A percentile compares a stretch with the other conserved stretches of the same genome.
phyloP scores from a whole-genome alignment of 768 basidiomycete species.

The Phylloporus rhodoxanthus region DNA sequence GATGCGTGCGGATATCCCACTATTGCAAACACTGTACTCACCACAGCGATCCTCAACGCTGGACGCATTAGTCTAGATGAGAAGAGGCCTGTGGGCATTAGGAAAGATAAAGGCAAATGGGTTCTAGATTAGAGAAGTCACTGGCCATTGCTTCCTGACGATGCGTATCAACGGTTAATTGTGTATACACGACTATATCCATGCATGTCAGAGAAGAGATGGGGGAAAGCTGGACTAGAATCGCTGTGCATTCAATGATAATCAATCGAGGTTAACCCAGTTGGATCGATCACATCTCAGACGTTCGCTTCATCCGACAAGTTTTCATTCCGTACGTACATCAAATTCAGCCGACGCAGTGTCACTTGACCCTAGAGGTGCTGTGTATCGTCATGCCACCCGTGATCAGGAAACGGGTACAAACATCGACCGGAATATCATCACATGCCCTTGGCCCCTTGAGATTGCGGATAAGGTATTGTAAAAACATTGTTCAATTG shows the following conservation, averaged over 20 bases:
- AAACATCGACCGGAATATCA: slow-evolving; percentile 5
- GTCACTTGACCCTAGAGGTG: neutral
- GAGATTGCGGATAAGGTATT: slow-evolving; percentile 28
- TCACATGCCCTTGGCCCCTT: slow-evolving; percentile 24
- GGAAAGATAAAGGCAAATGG: slow-evolving; percentile 60
- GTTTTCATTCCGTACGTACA: neutral
- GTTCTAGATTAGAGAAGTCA: slow-evolving; percentile 48
- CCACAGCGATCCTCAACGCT: slow-evolving; percentile 85
- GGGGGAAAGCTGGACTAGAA: neutral
- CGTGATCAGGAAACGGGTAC: slow-evolving; percentile 8
- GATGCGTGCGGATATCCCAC: slow-evolving; percentile 81
- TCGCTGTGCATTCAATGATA: too few species aligned
- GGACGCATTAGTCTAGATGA: slow-evolving; percentile 88
- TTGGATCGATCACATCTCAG: neutral
- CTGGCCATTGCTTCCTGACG: neutral
- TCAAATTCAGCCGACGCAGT: neutral
- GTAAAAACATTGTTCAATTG: slow-evolving; percentile 38
- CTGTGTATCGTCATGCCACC: slow-evolving; percentile 16
- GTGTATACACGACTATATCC: neutral
- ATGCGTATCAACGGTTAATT: slow-evolving; percentile 5
- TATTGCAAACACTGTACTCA: slow-evolving; percentile 81
- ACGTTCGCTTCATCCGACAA: neutral
- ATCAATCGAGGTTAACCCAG: too few species aligned
- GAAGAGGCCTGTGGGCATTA: slow-evolving; percentile 77
- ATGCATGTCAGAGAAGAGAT: neutral